Base-by-base conservation (phyloP, 257 asterid species). In the Plectranthus barbatus region DNA sequence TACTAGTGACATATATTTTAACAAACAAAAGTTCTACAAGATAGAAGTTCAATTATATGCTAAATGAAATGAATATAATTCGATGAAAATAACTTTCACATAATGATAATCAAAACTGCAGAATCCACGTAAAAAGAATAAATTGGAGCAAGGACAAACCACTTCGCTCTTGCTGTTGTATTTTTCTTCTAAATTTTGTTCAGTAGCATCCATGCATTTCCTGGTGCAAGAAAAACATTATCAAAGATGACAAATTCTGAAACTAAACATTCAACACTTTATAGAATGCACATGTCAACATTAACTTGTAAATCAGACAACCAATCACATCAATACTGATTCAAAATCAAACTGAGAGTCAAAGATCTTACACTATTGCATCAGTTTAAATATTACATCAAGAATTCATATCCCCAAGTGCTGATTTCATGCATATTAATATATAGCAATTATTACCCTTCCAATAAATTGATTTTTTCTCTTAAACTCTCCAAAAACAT, bases 151-250 rank as follows among this genome's bases (percentile, higher is more conserved):
- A 56, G 52, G 70, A 76, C 93, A 7, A 68, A 90, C 96, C 89
- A 83, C 85, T 77, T 92, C 98, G 84, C 86, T 89, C 77, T 88
- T 89, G 95, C 90, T 89, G 71, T 79, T 86, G 64, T 89, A 86
- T 78, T 88, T 89, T 71, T 86, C 98, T 69, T 92, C 95, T 77
- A 92, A 80, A 83, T 89, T 95, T 69, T 89, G 97, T 61, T 84
- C 91, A 52, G 85, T 79, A 26, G 80, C 76, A 81, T 89, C 95
- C 69, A 83, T 76, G 36, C 95, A 95, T 74, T 88, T 92, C 86
- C 95, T 92, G 89, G 42, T 29, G 65, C 42, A 71, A 71, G 46
- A 41, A 55, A 18, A 42, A 44, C 26, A 45, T 50, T 15, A 8
- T 40, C 45, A 58, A 51, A n/a, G 47, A 71, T 15, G 9, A 21